Percentiles rank a stretch among this genome's conserved stretches.
phyloP scores from a whole-genome alignment of 2,329 filamentous ascomycete genomes.

The Sporothrix curviconia region DNA sequence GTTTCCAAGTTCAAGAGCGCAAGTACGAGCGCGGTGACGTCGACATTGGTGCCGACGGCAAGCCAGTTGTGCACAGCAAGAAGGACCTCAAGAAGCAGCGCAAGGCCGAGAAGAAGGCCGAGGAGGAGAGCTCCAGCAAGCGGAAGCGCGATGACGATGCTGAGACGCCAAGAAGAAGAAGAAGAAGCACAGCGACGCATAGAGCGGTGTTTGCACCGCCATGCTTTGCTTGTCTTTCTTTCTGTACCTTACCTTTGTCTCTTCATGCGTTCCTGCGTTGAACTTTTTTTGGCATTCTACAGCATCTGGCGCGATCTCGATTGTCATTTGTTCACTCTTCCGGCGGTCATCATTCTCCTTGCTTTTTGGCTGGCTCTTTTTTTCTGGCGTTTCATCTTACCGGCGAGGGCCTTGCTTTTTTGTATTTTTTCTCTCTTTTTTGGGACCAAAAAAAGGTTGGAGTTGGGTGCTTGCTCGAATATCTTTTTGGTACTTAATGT shows the following conservation, averaged over 20 bases:
- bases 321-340: background rate
- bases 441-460: conserved; percentile 8
- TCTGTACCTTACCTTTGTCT: background rate
- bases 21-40: conserved; percentile 74
- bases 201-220: background rate
- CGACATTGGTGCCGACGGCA: conserved; percentile 57
- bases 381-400: conserved; percentile 5
- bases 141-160: conserved; percentile 61
- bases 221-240: background rate
- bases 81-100: conserved; percentile 33
- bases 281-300: background rate
- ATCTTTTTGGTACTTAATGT: background rate
- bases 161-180: conserved; percentile 51
- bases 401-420: conserved; percentile 4
- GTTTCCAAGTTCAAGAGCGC: conserved; percentile 70
- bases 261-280: background rate
- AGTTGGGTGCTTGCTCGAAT: conserved; percentile 3
- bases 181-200: conserved; percentile 29
- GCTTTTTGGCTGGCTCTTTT: too few species aligned
- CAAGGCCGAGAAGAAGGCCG: conserved; percentile 23
- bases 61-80: conserved; percentile 55
- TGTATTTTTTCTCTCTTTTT: background rate
- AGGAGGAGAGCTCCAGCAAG: conserved; percentile 47
- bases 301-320: background rate
- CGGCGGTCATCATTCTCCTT: background rate